Conservation (phyloP, 169 alveolate species). For the Sarcocystis neurona region DNA sequence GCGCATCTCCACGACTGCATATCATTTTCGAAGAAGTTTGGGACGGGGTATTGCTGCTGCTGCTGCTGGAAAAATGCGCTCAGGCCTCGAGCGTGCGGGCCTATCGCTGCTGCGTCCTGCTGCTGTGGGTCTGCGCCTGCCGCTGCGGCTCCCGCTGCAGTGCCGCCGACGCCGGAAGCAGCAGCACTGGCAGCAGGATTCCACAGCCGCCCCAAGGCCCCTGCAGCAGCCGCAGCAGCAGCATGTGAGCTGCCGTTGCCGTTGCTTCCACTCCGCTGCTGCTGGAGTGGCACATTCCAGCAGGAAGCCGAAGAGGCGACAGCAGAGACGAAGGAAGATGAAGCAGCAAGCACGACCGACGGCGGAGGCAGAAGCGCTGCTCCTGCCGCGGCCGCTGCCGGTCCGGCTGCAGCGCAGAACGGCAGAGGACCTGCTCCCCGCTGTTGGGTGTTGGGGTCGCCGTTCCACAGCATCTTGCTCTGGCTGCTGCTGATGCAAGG, state of each 20-base stretch:
- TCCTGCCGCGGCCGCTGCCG: background rate
- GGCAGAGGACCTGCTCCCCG: background rate
- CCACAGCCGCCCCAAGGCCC: background rate
- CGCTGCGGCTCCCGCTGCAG: background rate
- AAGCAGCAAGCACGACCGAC: background rate
- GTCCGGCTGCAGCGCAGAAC: background rate
- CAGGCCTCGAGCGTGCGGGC: too few species aligned
- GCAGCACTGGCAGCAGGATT: background rate
- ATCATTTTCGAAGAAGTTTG: too few species aligned
- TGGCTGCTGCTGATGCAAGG: too few species aligned
- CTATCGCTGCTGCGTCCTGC: too few species aligned
- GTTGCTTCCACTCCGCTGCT: constrained; percentile 1
- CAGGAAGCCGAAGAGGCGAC: constrained; percentile 16
- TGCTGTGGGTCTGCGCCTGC: too few species aligned
- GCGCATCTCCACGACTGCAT: too few species aligned
- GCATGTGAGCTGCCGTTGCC: background rate
- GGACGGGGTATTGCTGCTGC: too few species aligned
- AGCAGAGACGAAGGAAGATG: background rate
- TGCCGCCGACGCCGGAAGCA: background rate
- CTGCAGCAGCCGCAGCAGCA: constrained; percentile 14
- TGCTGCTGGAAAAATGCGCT: too few species aligned
- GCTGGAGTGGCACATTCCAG: background rate
- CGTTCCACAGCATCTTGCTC: too few species aligned
- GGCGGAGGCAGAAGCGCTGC: background rate
- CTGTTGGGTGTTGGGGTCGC: too few species aligned